Evolutionary conservation across 495 filamentous ascomycete genomes (phyloP), one percentile per base, ranked within the genome.

Genomic region (Aspergillus bridgeri): DNA sequence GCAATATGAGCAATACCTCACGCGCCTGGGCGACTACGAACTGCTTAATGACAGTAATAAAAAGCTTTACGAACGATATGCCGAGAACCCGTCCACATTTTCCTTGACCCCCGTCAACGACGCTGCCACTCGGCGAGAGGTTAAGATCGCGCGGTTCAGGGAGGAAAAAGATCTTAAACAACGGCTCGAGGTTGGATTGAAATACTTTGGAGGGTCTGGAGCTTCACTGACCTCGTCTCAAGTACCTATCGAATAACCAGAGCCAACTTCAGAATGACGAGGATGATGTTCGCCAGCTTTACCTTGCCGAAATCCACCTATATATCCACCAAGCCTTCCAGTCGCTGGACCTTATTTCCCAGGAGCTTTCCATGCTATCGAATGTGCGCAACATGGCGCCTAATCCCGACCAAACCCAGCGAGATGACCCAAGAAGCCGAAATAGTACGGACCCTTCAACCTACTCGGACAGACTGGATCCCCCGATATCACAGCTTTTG

Each of bases 121-220:
- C 75, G 83, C 90, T 1, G 81, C 86, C 33, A 80, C 82, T 23
- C 80, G 91, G 23, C 81, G 94, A 64, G 85, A 89, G 53, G 82
- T 85, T 33, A 98, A 98, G 68, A 94, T 98, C 56, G 81, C 83
- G 25, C 84, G 90, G 58, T 97, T 92, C 71, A 86, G 84, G 67
- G 79, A 86, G 54, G 95, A 97, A 63, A 96, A 94, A 60, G 88
- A 90, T 51, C 72, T 98, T 43, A 94, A 93, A 67, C 75, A 82
- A 60, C 92, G 89, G 69, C 78, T 98, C 19, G 88, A 91, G 79
- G 88, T 88, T 65, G 23, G 68, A 61, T 38, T 24, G 0, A 27
- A 33, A 24, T 56, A 29, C 9, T 43, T 17, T 54, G 27, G 19
- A 29, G 51, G 4, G 42, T 17, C 56, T 2, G 9, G 17, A 19